These are phyloP conservation scores for Russula sp. DNA, from an alignment of 768 basidiomycete species.

Conservation along the genomic window DNA sequence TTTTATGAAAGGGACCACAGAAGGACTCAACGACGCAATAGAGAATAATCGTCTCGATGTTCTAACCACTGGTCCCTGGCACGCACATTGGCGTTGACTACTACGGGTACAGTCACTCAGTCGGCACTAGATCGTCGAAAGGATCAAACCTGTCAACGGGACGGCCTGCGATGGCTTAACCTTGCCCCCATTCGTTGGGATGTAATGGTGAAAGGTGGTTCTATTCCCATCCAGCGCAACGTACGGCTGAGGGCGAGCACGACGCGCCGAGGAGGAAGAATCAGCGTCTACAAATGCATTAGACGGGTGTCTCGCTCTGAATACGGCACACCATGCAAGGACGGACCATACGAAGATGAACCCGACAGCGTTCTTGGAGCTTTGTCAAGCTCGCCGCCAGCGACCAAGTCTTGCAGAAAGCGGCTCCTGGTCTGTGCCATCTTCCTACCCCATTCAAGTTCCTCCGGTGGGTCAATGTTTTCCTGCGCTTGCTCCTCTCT, in stretches of 20 bases:
- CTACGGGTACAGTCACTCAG: conserved; percentile 8
- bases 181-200: conserved; percentile 28
- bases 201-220: conserved; percentile 32
- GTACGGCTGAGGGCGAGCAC: conserved; percentile 27
- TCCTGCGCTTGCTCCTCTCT: conserved; percentile 56
- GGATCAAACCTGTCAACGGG: conserved; percentile 25
- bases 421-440: conserved; percentile 72
- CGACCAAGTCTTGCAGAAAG: conserved; percentile 69
- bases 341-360: conserved; percentile 29
- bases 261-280: conserved; percentile 24
- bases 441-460: conserved; percentile 70
- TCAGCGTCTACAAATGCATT: conserved; percentile 14
- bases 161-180: conserved; percentile 14
- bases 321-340: background rate
- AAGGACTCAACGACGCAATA: conserved; percentile 43
- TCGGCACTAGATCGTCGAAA: conserved; percentile 1
- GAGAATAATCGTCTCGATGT: conserved; percentile 36
- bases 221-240: conserved; percentile 27
- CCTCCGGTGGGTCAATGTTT: conserved; percentile 76
- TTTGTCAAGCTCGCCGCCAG: conserved; percentile 42
- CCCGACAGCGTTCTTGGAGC: conserved; percentile 33
- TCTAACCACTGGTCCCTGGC: conserved; percentile 20
- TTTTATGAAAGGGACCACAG: conserved; percentile 2
- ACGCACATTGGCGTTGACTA: conserved; percentile 25
- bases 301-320: background rate